Conservation (phyloP, 108 stramenopile genomes). For the Cylindrotheca closterium region DNA sequence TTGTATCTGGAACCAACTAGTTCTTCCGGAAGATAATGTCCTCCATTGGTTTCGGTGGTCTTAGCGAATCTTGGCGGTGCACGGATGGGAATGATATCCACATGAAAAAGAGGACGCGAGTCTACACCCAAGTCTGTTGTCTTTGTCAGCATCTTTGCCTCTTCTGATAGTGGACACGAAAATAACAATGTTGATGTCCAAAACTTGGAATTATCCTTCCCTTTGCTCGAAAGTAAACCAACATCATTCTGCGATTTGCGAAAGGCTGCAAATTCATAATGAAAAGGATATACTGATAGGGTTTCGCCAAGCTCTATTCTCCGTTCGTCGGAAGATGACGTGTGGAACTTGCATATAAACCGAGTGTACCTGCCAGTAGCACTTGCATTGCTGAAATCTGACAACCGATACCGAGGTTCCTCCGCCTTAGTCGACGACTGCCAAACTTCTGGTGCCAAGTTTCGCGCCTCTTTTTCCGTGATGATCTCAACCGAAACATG, state of each 20-base stretch:
- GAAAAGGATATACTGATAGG: slow-evolving; percentile 53
- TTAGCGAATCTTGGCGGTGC: slow-evolving; percentile 75
- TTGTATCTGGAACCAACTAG: not conserved
- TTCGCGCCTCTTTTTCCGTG: slow-evolving; percentile 5
- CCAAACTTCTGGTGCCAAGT: not conserved
- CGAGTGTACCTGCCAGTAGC: slow-evolving; percentile 72
- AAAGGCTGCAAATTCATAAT: slow-evolving; percentile 67
- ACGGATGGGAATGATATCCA: slow-evolving; percentile 83
- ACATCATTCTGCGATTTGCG: slow-evolving; percentile 36
- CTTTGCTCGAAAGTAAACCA: slow-evolving; percentile 43
- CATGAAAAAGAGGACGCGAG: slow-evolving; percentile 48
- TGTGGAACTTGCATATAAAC: slow-evolving; percentile 85
- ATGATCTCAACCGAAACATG: slow-evolving; percentile 76
- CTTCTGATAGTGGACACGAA: slow-evolving; percentile 51
- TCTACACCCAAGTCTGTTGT: slow-evolving; percentile 27
- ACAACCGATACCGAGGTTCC: slow-evolving; percentile 59
- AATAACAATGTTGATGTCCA: slow-evolving; percentile 56
- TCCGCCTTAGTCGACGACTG: not conserved
- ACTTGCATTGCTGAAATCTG: slow-evolving; percentile 75
- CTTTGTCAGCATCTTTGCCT: slow-evolving; percentile 2
- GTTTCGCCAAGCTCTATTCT: slow-evolving; percentile 46
- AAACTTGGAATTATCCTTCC: slow-evolving; percentile 60
- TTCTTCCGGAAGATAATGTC: slow-evolving; percentile 13
- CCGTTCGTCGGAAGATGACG: slow-evolving; percentile 18
- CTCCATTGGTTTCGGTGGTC: slow-evolving; percentile 32